Evolutionary conservation across 2,329 filamentous ascomycete species (phyloP), one percentile per base, ranked within the genome.

Genomic region (Alternaria tenuissima): DNA sequence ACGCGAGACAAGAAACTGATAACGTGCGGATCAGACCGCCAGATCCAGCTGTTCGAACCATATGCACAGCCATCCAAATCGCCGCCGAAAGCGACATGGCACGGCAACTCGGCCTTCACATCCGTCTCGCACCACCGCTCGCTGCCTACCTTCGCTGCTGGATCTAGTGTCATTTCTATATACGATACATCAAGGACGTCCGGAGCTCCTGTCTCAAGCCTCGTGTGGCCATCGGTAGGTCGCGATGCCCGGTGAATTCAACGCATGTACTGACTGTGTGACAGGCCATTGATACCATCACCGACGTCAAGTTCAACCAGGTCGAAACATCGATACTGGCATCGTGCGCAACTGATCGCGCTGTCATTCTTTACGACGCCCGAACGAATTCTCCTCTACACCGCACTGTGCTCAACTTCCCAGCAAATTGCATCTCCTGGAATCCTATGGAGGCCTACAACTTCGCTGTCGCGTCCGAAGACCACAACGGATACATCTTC

Each of bases 381-480:
- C 89, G 95, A 52, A 97, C 94, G 12, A 90, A 89, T 5, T 92
- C 89, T 38, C 92, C 95, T 11, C 84, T 98, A 18, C 87, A 91
- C 64, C 94, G 94, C 75, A 90, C 91, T 1, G 85, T 93, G 12
- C 86, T 98, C 67, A 91, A 87, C 54, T 90, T 99, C 68, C 88
- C 93, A 38, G 99, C 94, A 89, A 97, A 97, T 69, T 94, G 94
- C 0, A 95, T 97, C 88, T 59, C 73, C 3, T 99, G 94, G 93
- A 97, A 97, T 69, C 95, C 95, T 0, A 95, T 97, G 90, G 94
- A 97, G 79, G 91, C 93, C 7, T 96, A 96, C 84, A 97, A 98
- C 81, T 90, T 98, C 74, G 94, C 93, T 16, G 89, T 94, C 30
- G 95, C 92, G 12, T 96, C 91, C 69, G 95, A 99, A 82, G 95